Percentiles rank a stretch among this genome's conserved stretches.
Evolutionary conservation across 2,329 filamentous ascomycete genomes (phyloP).

Genomic region (Rugonectria rugulosa): DNA sequence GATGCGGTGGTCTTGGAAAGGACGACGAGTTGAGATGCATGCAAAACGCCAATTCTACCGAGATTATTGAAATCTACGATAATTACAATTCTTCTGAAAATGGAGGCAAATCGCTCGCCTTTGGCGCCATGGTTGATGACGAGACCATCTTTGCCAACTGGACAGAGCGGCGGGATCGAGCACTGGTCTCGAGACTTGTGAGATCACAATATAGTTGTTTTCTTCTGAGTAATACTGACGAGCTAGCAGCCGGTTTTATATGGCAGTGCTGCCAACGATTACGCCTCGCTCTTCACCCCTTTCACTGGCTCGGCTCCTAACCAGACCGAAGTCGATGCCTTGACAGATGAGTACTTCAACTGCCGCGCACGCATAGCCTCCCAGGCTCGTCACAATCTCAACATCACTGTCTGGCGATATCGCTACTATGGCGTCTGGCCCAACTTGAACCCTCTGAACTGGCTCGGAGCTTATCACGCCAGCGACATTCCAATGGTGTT

Average conservation of each 20-base stretch:
- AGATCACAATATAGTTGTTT: not conserved
- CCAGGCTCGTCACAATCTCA: not conserved
- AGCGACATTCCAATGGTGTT: conserved; percentile 9
- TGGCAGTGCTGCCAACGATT: conserved; percentile 10
- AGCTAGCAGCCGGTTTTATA: not conserved
- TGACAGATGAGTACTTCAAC: conserved; percentile 8
- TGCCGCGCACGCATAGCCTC: conserved; percentile 10
- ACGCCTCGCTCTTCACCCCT: conserved; percentile 5
- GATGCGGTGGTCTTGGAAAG: conserved; percentile 4
- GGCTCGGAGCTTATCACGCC: conserved; percentile 10
- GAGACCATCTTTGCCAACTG: conserved; percentile 12
- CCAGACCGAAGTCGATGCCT: not conserved
- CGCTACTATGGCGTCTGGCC: conserved; percentile 11
- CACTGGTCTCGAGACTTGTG: conserved; percentile 3
- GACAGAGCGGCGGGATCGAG: conserved; percentile 2
- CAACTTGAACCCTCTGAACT: conserved; percentile 7
- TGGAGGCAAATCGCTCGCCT: not conserved
- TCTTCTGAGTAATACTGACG: not conserved
- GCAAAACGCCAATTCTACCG: conserved; percentile 1
- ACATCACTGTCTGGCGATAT: conserved; percentile 11
- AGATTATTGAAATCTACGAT: conserved; percentile 8
- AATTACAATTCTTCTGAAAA: conserved; percentile 13
- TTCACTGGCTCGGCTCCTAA: conserved; percentile 9
- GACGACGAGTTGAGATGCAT: conserved; percentile 11
- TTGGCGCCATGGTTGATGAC: conserved; percentile 10